phyloP scores from a whole-genome alignment of 345 rosid genomes.

The Noccaea caerulescens region DNA sequence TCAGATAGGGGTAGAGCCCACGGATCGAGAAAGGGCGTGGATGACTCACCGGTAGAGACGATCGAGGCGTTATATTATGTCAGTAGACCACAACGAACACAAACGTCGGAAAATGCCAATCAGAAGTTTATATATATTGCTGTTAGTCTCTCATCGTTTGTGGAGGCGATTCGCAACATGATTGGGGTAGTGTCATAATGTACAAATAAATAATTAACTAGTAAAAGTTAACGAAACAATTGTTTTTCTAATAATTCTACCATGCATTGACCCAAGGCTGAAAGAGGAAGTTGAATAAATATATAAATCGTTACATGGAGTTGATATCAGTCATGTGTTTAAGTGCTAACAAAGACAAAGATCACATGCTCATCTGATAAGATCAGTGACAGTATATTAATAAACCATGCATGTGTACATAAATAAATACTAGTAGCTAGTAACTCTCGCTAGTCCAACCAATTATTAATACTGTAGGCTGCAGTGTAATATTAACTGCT shows the following conservation, averaged over 20 bases:
- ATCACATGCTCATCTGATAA: slow-evolving; percentile 36
- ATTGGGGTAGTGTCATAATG: slow-evolving; percentile 7
- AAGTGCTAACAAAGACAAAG: slow-evolving; percentile 23
- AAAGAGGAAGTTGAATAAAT: slow-evolving; percentile 2
- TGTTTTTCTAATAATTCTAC: background rate
- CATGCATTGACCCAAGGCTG: slow-evolving; percentile 21
- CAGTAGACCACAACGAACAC: no score
- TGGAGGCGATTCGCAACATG: background rate
- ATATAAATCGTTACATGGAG: background rate
- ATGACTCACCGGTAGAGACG: no score
- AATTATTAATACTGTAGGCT: no score
- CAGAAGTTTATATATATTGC: background rate
- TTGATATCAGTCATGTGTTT: slow-evolving; percentile 11
- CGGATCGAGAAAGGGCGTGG: no score
- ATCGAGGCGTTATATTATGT: no score
- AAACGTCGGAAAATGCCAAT: background rate
- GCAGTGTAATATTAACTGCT: background rate
- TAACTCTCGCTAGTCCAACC: slow-evolving; percentile 1
- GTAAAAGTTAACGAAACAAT: background rate
- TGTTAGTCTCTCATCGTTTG: background rate
- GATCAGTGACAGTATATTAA: slow-evolving; percentile 4
- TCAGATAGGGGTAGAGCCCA: no score
- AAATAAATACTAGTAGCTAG: background rate
- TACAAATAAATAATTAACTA: background rate
- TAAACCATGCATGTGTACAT: slow-evolving; percentile 5